Evolutionary conservation across 495 filamentous ascomycete species (phyloP).

Genomic region (Terfezia boudieri): DNA sequence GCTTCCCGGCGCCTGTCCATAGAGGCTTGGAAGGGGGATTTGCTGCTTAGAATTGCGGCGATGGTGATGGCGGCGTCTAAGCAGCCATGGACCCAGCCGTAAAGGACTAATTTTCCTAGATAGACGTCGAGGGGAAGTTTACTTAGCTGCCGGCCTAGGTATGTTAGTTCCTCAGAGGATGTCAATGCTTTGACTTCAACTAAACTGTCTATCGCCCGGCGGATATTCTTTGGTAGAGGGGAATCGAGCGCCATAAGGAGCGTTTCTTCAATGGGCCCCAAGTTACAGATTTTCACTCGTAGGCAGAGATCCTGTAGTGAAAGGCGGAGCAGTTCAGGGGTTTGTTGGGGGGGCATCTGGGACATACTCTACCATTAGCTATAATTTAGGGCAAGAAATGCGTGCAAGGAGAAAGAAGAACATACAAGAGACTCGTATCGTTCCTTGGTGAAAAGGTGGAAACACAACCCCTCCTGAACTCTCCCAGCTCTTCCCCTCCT

Average conservation of each 20-base stretch:
- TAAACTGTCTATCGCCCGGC: conserved; percentile 70
- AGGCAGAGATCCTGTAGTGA: conserved; percentile 85
- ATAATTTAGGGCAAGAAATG: conserved; percentile 4
- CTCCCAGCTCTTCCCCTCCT: conserved; percentile 85
- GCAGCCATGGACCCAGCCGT: conserved; percentile 66
- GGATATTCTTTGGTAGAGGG: conserved; percentile 74
- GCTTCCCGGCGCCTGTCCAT: conserved; percentile 64
- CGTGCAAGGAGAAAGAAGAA: not conserved
- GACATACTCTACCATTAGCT: too few species aligned
- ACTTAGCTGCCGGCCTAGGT: conserved; percentile 64
- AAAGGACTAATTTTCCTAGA: conserved; percentile 74
- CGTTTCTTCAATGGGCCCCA: conserved; percentile 76
- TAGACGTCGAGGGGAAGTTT: conserved; percentile 82
- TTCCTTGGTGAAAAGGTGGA: conserved; percentile 78
- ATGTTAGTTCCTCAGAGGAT: conserved; percentile 54
- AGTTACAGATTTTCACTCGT: conserved; percentile 89
- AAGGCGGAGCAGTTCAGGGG: conserved; percentile 80
- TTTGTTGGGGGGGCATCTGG: conserved; percentile 71
- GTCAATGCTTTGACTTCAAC: conserved; percentile 86
- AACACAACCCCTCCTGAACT: conserved; percentile 82
- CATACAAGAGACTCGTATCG: conserved; percentile 45
- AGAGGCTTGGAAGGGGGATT: conserved; percentile 73
- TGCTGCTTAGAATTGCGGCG: conserved; percentile 79
- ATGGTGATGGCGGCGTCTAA: conserved; percentile 76
- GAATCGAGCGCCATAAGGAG: conserved; percentile 78